Conservation (phyloP, 1,284 basidiomycete genomes). For the Fistulinella cinereoalba region DNA sequence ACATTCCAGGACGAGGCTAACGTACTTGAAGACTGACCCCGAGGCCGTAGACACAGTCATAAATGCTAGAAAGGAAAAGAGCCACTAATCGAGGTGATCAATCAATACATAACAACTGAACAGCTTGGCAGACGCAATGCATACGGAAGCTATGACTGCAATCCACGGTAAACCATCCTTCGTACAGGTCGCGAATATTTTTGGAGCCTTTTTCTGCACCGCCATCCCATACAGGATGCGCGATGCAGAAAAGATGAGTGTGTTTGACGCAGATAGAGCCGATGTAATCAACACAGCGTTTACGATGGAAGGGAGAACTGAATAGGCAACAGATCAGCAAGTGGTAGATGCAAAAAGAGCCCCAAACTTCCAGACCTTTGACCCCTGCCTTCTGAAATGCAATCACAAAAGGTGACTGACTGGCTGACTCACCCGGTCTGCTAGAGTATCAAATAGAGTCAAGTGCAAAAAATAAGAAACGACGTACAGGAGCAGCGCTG, state of each 20-base stretch:
- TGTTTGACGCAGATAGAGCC: slow-evolving; percentile 85
- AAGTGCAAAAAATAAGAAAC: slow-evolving; percentile 7
- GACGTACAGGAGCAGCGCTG: slow-evolving; percentile 48
- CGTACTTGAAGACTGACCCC: slow-evolving; percentile 26
- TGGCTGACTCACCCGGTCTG: slow-evolving; percentile 54
- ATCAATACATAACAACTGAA: slow-evolving; percentile 13
- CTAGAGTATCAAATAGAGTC: slow-evolving; percentile 4
- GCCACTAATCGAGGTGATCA: slow-evolving; percentile 38
- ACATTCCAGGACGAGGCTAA: not conserved
- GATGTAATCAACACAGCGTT: slow-evolving; percentile 66
- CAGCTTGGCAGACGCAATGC: not conserved
- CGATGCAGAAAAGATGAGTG: slow-evolving; percentile 76
- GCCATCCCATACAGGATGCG: slow-evolving; percentile 83
- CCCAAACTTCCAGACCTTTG: slow-evolving; percentile 45
- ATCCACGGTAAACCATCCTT: slow-evolving; percentile 22
- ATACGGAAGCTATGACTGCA: slow-evolving; percentile 7
- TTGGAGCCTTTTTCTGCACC: slow-evolving; percentile 71
- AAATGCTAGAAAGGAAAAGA: slow-evolving; percentile 29
- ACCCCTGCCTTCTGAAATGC: slow-evolving; percentile 78
- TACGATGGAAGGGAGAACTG: slow-evolving; percentile 65
- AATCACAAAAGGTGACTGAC: slow-evolving; percentile 78
- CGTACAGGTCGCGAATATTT: slow-evolving; percentile 62
- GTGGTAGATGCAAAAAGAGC: not conserved
- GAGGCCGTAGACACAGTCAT: slow-evolving; percentile 18
- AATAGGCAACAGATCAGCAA: not conserved